Conservation (phyloP, 192 early-diverging fungal species). For the Coemansia sp. region DNA sequence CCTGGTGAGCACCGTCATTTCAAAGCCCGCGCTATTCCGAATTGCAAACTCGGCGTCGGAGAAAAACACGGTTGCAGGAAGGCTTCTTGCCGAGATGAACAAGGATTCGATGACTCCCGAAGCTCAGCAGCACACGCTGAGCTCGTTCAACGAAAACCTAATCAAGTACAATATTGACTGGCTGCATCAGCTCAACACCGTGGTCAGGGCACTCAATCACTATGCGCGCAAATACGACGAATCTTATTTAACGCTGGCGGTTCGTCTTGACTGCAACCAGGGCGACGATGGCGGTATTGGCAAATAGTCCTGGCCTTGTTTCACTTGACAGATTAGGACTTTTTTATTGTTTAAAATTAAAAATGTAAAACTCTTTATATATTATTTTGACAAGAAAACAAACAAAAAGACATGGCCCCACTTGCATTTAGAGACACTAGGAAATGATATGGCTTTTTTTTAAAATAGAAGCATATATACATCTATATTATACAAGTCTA, state of each 20-base stretch:
- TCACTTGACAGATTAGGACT: too few relatives aligned
- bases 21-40: conserved; percentile 25
- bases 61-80: conserved; percentile 27
- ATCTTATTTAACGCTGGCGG: conserved; percentile 62
- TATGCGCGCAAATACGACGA: conserved; percentile 78
- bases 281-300: conserved; percentile 6
- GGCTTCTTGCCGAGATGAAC: conserved; percentile 21
- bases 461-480: too few relatives aligned
- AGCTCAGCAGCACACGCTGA: conserved; percentile 33
- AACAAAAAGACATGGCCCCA: too few relatives aligned
- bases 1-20: conserved; percentile 20
- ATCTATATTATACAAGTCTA: background rate
- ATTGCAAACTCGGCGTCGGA: conserved; percentile 39
- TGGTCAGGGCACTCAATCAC: conserved; percentile 78
- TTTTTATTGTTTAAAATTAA: too few relatives aligned
- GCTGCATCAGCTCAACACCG: conserved; percentile 60
- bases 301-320: background rate
- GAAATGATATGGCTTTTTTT: too few relatives aligned
- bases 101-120: conserved; percentile 13
- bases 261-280: conserved; percentile 40
- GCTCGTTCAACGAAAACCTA: conserved; percentile 42
- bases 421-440: too few relatives aligned
- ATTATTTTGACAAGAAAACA: too few relatives aligned
- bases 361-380: too few relatives aligned
- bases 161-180: conserved; percentile 56